Percentiles rank a stretch among this genome's conserved stretches.
phyloP scores from a whole-genome alignment of 2,329 filamentous ascomycete species.

The Plenodomus biglobosus region DNA sequence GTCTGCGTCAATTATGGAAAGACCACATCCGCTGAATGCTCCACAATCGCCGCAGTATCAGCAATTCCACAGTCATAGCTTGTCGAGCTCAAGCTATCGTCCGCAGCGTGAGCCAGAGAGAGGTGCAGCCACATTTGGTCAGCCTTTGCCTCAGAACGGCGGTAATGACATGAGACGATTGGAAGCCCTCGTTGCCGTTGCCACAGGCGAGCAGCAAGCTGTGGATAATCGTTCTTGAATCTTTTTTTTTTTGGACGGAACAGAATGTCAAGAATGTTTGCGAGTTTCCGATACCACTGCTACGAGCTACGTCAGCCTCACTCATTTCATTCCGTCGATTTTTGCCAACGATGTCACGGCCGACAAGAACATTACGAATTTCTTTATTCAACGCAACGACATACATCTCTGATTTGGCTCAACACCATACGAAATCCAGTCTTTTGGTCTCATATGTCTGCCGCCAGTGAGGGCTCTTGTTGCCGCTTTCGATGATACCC shows the following conservation, averaged over 20 bases:
- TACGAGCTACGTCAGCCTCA: constrained; percentile 1
- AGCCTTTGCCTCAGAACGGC: constrained; percentile 39
- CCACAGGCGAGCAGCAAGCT: constrained; percentile 57
- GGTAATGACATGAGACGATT: constrained; percentile 58
- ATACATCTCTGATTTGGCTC: constrained; percentile 17
- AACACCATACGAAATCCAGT: constrained; percentile 13
- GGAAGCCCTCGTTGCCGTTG: constrained; percentile 66
- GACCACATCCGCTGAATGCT: constrained; percentile 38
- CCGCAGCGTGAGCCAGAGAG: constrained; percentile 36
- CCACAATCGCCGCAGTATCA: constrained; percentile 30
- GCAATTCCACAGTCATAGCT: constrained; percentile 33
- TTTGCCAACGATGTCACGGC: constrained; percentile 27
- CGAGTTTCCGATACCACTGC: neutral
- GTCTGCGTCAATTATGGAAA: constrained; percentile 41
- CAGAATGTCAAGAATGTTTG: neutral
- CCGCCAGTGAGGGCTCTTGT: constrained; percentile 26
- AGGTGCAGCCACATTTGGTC: constrained; percentile 33
- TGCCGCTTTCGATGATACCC: constrained; percentile 37
- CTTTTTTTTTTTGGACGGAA: neutral
- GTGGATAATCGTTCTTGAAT: constrained; percentile 32
- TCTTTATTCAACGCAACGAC: constrained; percentile 19
- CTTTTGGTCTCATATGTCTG: constrained; percentile 14
- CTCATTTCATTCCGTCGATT: constrained; percentile 5
- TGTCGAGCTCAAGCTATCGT: constrained; percentile 33
- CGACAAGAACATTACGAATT: constrained; percentile 22